A percentile compares a stretch with the other conserved stretches of the same genome.
phyloP scores from a whole-genome alignment of 805 yeast genomes.

The Candida verbasci region DNA sequence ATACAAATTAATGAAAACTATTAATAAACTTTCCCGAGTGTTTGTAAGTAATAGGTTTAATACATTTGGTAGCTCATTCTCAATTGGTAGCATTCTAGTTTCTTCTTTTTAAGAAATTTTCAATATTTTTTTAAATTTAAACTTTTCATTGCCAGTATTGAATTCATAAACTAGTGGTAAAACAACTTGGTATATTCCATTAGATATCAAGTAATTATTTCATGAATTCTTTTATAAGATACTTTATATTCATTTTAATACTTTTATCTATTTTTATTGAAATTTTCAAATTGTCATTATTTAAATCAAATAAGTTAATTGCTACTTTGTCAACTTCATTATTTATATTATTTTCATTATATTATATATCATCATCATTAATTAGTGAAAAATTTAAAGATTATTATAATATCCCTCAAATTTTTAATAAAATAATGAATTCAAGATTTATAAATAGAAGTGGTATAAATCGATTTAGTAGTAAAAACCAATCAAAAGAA shows the following conservation, averaged over 20 bases:
- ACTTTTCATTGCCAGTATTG: too few relatives aligned
- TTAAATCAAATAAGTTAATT: slow-evolving; percentile 6
- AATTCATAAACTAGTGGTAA: too few relatives aligned
- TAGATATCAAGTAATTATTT: too few relatives aligned
- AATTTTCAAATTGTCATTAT: slow-evolving; percentile 5
- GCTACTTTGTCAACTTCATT: slow-evolving; percentile 12
- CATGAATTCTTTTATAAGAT: slow-evolving; percentile 6
- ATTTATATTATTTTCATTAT: slow-evolving; percentile 8
- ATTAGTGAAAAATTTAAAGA: too few relatives aligned
- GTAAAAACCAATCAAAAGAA: slow-evolving; percentile 14
- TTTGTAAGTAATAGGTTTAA: too few relatives aligned
- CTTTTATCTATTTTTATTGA: not conserved
- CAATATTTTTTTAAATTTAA: too few relatives aligned
- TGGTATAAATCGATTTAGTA: not conserved
- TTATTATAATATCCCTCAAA: slow-evolving; percentile 8
- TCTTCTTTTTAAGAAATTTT: too few relatives aligned
- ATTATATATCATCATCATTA: not conserved
- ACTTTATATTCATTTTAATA: not conserved
- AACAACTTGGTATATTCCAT: too few relatives aligned
- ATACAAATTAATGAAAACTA: too few relatives aligned
- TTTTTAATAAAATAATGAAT: slow-evolving; percentile 13
- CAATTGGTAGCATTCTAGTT: too few relatives aligned
- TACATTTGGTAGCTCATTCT: too few relatives aligned
- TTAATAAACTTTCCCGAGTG: too few relatives aligned
- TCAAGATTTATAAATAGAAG: slow-evolving; percentile 8